Percentiles rank a stretch among this genome's conserved stretches.
phyloP scores from a whole-genome alignment of 1,139 yeast genomes.

The Geotrichum citri-aurantii region DNA sequence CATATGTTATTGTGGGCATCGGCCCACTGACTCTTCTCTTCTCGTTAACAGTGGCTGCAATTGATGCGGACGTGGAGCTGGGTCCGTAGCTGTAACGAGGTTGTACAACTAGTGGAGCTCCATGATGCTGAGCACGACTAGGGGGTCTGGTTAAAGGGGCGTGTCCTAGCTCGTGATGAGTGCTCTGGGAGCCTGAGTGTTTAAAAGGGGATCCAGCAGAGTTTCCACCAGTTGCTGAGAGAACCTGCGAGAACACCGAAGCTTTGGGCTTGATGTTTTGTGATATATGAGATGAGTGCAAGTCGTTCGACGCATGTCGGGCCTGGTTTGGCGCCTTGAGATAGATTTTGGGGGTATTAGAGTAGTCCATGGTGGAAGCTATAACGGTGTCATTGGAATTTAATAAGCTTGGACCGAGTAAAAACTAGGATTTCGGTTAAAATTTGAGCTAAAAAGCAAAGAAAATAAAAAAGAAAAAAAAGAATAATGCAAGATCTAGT shows the following conservation, averaged over 20 bases:
- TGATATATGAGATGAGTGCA: neutral
- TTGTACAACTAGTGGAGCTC: neutral
- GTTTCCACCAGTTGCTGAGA: conserved; percentile 8
- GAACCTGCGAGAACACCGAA: conserved; percentile 16
- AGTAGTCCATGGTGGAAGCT: conserved; percentile 9
- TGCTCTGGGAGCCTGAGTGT: neutral
- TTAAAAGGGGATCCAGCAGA: neutral
- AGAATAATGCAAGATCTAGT: neutral
- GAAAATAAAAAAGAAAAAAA: neutral
- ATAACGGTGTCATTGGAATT: neutral
- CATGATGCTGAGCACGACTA: conserved; percentile 7
- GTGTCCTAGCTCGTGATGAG: conserved; percentile 1
- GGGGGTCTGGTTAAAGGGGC: conserved; percentile 6
- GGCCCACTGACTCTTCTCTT: neutral
- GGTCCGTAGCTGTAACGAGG: conserved; percentile 12
- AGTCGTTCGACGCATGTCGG: conserved; percentile 3
- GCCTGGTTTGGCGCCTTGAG: conserved; percentile 11
- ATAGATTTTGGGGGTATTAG: conserved; percentile 11
- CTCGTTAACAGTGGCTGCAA: conserved; percentile 4
- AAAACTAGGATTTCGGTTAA: neutral
- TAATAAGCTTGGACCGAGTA: neutral
- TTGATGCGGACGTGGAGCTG: conserved; percentile 11
- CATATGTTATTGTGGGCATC: conserved; percentile 9
- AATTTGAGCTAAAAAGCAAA: neutral
- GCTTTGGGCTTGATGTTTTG: conserved; percentile 5